Base-by-base conservation (phyloP, 2,329 filamentous ascomycete genomes). In the Cordyceps cicadae region DNA sequence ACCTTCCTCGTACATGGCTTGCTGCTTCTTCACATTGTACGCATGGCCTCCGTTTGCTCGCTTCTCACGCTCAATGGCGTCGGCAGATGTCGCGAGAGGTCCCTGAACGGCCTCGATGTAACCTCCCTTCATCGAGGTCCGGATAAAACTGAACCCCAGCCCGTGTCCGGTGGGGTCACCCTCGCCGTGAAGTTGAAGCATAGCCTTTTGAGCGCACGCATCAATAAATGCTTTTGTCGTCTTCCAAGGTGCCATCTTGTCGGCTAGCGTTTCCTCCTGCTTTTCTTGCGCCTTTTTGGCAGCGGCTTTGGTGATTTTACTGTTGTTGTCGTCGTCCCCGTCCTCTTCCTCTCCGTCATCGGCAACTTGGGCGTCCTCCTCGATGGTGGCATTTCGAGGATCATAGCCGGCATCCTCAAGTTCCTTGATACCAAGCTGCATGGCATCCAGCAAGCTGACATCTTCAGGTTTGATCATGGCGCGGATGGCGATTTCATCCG, bases 81-180 rank as follows among this genome's bases (percentile, higher is more conserved):
- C 91, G 21, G 91, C 92, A 11, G 84, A 86, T 3, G 84, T 87
- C 8, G 84, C 82, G 45, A 84, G 74, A 3, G 85, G 84, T 2
- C 85, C 85, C 61, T 85, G 83, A 29, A 95, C 84, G 21, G 92
- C 88, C 70, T 92, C 90, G 73, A 97, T 83, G 63, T 86, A 99
- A 0, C 94, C 94, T 63, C 94, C 94, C 75, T 99, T 99, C 94
- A 99, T 99, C 1, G 91, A 96, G 0, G 92, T 97, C 70, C 94
- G 92, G 72, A 99, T 92, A 73, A 99, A 97, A 71, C 90, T 97
- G 77, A 97, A 96, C 2, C 90, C 94, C 62, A 97, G 86, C 2
- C 94, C 94, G 68, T 92, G 89, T 26, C 92, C 92, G 0, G 93
- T 96, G 3, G 94, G 94, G 70, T 99, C 94, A 60, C 94, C 94